Conservation (phyloP, 2,329 filamentous ascomycete genomes). For the Albophoma yamanashiensis region DNA sequence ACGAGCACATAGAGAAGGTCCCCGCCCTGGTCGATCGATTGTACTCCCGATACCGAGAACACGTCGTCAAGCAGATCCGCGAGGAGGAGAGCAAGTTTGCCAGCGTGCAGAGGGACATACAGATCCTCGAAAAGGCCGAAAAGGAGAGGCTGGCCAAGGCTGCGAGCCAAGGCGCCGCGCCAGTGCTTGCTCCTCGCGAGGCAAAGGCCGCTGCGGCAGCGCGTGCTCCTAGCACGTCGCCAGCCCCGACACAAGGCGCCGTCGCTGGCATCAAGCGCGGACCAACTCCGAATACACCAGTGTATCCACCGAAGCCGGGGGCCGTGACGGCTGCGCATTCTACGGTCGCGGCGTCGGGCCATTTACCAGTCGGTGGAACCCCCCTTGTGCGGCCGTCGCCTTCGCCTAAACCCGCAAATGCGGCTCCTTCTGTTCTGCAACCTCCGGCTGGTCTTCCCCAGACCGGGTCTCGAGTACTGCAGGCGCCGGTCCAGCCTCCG, state of each 20-base stretch:
- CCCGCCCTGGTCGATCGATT: conserved; percentile 62
- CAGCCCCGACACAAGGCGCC: conserved; percentile 9
- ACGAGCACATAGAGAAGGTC: conserved; percentile 55
- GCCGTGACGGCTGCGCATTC: conserved; percentile 10
- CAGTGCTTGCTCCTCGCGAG: conserved; percentile 21
- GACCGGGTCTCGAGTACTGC: conserved; percentile 18
- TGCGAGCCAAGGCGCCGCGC: conserved; percentile 22
- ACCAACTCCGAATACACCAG: conserved; percentile 19
- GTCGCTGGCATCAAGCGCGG: conserved; percentile 12
- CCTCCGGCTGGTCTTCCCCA: conserved; percentile 21
- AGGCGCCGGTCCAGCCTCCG: conserved; percentile 18
- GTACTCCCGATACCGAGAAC: conserved; percentile 63
- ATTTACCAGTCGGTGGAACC: conserved; percentile 15
- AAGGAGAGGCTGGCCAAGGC: conserved; percentile 24
- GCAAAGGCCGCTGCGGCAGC: conserved; percentile 13
- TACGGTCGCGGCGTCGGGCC: conserved; percentile 15
- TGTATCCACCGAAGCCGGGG: conserved; percentile 23
- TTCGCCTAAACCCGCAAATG: conserved; percentile 18
- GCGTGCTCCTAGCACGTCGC: conserved; percentile 13
- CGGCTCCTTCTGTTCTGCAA: conserved; percentile 23
- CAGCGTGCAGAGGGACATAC: conserved; percentile 55
- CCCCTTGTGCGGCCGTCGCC: conserved; percentile 16
- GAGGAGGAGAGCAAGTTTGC: conserved; percentile 63
- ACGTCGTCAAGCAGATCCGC: conserved; percentile 58
- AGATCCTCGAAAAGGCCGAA: conserved; percentile 48